Evolutionary conservation across 768 basidiomycete species (phyloP), one percentile per base, ranked within the genome.

Genomic region (Mycena latifolia): DNA sequence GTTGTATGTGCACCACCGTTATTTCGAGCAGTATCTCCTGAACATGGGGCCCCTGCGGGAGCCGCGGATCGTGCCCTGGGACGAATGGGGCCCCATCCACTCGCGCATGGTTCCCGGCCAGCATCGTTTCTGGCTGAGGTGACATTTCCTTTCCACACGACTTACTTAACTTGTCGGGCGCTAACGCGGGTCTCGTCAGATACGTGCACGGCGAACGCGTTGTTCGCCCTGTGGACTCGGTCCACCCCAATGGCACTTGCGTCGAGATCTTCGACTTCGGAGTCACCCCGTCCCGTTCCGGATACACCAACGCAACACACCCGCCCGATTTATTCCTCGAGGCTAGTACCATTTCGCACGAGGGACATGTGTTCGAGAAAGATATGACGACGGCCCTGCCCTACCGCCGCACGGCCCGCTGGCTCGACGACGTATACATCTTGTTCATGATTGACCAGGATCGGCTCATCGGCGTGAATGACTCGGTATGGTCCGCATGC

Each of bases 171-270:
- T 35, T 10, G 11, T 8, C 9, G 15, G 11, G n/a, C 28, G 10
- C 63, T 54, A 5, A 56, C 37, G 12, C 17, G 11, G 5, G 10
- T n/a, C 1, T 11, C 2, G 4, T 33, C 25, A 66, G 68, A 55
- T 65, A 69, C n/a, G 69, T 69, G 22, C 69, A 69, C 39, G 69
- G 69, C 24, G 69, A 69, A 25, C 64, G 69, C 8, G 61, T 68
- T 6, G 67, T 68, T 1, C 53, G 57, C 17, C 58, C 67, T 29
- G 53, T 59, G 8, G 47, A 61, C 35, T 24, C 46, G 3, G 62
- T 11, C 0, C 25, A 52, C 58, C 62, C 58, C 4, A n/a, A n/a
- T n/a, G n/a, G n/a, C n/a, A 18, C 12, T 7, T 37, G 54, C 17
- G 52, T 68, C 28, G 62, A 62, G 24, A 39, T 69, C 0, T 45